A percentile compares a stretch with the other conserved stretches of the same genome.
Evolutionary conservation across 1,284 basidiomycete genomes (phyloP).

Genomic region (Papiliotrema laurentii): DNA sequence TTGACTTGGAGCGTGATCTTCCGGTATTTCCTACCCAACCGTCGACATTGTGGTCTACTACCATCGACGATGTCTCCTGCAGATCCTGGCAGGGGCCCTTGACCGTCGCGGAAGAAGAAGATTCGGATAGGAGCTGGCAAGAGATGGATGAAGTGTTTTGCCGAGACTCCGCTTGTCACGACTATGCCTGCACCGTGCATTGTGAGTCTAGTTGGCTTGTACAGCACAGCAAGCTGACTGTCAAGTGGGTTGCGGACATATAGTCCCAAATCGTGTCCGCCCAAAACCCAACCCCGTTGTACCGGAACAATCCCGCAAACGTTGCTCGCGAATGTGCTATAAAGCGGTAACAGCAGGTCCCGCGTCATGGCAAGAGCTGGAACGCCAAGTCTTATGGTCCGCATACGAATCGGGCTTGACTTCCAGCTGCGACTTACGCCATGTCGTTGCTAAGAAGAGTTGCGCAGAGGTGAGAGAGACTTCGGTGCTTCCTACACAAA

Average conservation of each 20-base stretch:
- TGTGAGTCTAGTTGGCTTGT: neutral
- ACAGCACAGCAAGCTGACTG: neutral
- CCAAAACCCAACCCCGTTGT: neutral
- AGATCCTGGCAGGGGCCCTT: neutral
- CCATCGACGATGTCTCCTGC: neutral
- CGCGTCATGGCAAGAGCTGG: neutral
- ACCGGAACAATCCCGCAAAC: too few relatives aligned
- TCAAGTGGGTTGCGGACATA: neutral
- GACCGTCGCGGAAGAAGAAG: neutral
- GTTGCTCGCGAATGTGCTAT: neutral
- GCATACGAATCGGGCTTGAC: too few relatives aligned
- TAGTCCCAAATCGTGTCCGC: neutral
- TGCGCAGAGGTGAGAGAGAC: too few relatives aligned
- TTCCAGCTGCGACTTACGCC: too few relatives aligned
- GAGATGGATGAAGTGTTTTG: conserved; percentile 4
- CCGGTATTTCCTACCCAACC: conserved; percentile 5
- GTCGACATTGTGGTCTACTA: neutral
- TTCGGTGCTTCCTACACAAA: too few relatives aligned
- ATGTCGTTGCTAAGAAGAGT: too few relatives aligned
- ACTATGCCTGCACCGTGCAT: neutral
- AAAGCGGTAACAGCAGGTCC: neutral
- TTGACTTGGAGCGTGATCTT: conserved; percentile 1
- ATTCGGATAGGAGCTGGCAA: neutral
- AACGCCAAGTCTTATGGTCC: neutral
- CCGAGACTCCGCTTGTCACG: neutral